These are phyloP conservation scores for Mortierella claussenii DNA, from an alignment of 192 early-diverging fungal species.

Conservation along the genomic window DNA sequence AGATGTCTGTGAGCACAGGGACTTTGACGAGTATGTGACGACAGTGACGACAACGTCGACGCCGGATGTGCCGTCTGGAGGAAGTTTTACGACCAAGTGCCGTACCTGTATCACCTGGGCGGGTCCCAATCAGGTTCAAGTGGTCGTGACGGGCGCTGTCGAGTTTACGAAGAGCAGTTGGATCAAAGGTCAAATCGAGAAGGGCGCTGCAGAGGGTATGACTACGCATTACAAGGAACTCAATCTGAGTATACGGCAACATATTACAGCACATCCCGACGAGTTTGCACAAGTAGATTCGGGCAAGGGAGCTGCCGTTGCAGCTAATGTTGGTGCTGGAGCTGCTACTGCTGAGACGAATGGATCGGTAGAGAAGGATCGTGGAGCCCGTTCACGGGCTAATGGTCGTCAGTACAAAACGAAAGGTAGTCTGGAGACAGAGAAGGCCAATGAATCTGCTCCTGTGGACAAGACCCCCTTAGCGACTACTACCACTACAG, in stretches of 20 bases:
- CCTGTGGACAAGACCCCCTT: not conserved
- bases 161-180: conserved; percentile 66
- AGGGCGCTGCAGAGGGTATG: conserved; percentile 41
- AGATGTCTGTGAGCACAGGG: conserved; percentile 59
- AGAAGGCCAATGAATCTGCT: not conserved
- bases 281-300: conserved; percentile 7
- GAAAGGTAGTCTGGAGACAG: not conserved
- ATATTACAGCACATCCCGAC: conserved; percentile 28
- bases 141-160: conserved; percentile 60
- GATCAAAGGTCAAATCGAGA: conserved; percentile 60
- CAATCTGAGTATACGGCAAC: conserved; percentile 26
- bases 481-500: not conserved
- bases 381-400: not conserved
- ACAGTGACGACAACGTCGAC: conserved; percentile 63
- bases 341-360: not conserved
- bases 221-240: conserved; percentile 39
- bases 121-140: conserved; percentile 52
- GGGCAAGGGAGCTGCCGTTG: not conserved
- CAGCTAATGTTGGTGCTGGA: not conserved
- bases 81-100: conserved; percentile 63
- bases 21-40: conserved; percentile 59
- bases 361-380: not conserved
- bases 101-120: conserved; percentile 66
- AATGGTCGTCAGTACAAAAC: not conserved
- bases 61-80: conserved; percentile 68